These are phyloP conservation scores for Mucor lusitanicus DNA, from an alignment of 371 early-diverging fungal genomes.

Conservation along the genomic window DNA sequence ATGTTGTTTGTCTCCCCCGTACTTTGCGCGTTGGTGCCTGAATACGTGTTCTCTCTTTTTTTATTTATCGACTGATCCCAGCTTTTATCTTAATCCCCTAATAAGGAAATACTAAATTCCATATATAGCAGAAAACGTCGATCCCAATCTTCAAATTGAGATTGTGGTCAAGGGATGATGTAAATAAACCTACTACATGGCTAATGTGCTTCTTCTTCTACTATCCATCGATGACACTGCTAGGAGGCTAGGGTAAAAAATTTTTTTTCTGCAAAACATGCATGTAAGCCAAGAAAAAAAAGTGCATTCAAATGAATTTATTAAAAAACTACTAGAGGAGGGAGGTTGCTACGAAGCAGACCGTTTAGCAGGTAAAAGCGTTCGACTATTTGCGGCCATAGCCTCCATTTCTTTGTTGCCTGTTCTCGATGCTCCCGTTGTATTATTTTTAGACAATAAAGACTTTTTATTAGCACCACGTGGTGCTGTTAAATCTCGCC, in stretches of 20 bases:
- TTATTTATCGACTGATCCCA: no score
- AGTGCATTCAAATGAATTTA: not conserved
- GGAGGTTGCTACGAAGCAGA: not conserved
- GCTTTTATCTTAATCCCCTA: not conserved
- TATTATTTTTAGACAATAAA: not conserved
- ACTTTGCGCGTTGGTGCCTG: not conserved
- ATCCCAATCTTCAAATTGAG: not conserved
- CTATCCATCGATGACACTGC: not conserved
- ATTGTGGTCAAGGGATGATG: not conserved
- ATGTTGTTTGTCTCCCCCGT: not conserved
- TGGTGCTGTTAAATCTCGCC: slow-evolving; percentile 50
- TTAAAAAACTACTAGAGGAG: not conserved
- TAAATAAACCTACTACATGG: not conserved
- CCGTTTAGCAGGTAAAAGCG: not conserved
- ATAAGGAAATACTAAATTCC: not conserved
- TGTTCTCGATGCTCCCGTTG: not conserved
- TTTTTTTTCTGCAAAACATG: not conserved
- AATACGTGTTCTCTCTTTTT: no score
- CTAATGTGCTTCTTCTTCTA: not conserved
- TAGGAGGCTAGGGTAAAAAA: not conserved
- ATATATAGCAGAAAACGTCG: not conserved
- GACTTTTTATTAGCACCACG: slow-evolving; percentile 38
- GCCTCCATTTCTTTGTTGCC: no score
- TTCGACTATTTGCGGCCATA: not conserved
- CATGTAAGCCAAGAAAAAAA: not conserved